Percentiles rank a stretch among this genome's conserved stretches.
Evolutionary conservation across 306 rosid genomes (phyloP).

Genomic region (Cucurbita ficifolia): DNA sequence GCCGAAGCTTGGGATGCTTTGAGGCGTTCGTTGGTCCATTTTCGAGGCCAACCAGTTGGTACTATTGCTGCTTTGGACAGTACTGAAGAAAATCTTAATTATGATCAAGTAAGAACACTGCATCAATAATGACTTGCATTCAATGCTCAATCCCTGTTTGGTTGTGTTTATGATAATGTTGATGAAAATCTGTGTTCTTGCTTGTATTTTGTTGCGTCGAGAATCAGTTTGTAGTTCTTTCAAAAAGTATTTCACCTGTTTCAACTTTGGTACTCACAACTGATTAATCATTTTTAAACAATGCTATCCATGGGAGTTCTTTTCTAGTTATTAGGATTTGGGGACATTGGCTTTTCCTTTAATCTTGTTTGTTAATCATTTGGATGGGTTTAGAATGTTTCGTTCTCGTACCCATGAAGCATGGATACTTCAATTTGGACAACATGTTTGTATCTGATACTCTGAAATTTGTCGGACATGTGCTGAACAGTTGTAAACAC

Average conservation of each 20-base stretch:
- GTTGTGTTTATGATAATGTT: not conserved
- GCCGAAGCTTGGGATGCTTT: slow-evolving; percentile 73
- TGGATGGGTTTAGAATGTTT: not conserved
- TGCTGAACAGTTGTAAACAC: not conserved
- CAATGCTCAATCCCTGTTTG: not conserved
- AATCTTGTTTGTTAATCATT: not conserved
- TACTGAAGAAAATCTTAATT: slow-evolving; percentile 63
- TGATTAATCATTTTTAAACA: not conserved
- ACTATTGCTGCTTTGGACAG: slow-evolving; percentile 80
- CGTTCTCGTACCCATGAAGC: not conserved
- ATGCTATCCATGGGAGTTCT: not conserved
- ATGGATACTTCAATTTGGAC: not conserved
- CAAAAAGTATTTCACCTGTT: not conserved
- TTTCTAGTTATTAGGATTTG: not conserved
- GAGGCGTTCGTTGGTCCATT: slow-evolving; percentile 60
- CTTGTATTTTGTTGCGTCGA: not conserved
- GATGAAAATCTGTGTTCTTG: not conserved
- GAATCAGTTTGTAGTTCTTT: not conserved
- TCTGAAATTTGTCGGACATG: not conserved
- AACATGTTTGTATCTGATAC: not conserved
- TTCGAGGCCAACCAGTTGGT: slow-evolving; percentile 75
- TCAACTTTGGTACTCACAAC: not conserved
- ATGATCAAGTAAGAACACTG: slow-evolving; percentile 40
- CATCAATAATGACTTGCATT: not conserved
- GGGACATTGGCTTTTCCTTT: not conserved